phyloP scores from a whole-genome alignment of 108 stramenopile species.

The Skeletonema costatum region DNA sequence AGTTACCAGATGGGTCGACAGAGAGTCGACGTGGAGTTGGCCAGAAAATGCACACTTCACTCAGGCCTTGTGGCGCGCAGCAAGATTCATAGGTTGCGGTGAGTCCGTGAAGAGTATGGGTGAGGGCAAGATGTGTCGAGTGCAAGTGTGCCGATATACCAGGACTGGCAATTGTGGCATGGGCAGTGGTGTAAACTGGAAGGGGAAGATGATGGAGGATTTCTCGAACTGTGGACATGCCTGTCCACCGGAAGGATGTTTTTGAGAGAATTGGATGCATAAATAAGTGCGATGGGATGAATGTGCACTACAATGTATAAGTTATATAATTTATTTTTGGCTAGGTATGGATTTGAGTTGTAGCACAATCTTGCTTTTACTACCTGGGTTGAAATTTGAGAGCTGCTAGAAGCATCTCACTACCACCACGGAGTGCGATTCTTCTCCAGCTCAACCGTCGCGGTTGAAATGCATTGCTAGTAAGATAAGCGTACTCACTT shows the following conservation, averaged over 20 bases:
- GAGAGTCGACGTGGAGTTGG: conserved; percentile 26
- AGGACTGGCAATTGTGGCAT: conserved; percentile 44
- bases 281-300: not conserved
- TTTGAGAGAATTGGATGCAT: not conserved
- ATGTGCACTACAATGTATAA: not conserved
- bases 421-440: conserved; percentile 24
- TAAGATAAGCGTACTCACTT: conserved; percentile 5
- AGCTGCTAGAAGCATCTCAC: conserved; percentile 19
- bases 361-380: not conserved
- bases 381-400: conserved; percentile 6
- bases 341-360: too few relatives aligned
- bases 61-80: conserved; percentile 33
- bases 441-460: conserved; percentile 38
- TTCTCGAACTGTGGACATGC: conserved; percentile 30
- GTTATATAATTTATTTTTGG: not conserved
- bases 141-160: conserved; percentile 44
- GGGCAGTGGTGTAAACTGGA: conserved; percentile 31
- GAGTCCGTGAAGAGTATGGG: conserved; percentile 26
- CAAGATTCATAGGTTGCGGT: conserved; percentile 27
- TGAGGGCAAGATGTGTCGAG: conserved; percentile 19
- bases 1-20: conserved; percentile 35
- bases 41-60: conserved; percentile 44
- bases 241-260: conserved; percentile 37
- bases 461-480: conserved; percentile 45
- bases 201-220: conserved; percentile 32